A percentile compares a stretch with the other conserved stretches of the same genome.
Evolutionary conservation across 345 rosid species (phyloP).

Genomic region (Boechera divaricarpa): DNA sequence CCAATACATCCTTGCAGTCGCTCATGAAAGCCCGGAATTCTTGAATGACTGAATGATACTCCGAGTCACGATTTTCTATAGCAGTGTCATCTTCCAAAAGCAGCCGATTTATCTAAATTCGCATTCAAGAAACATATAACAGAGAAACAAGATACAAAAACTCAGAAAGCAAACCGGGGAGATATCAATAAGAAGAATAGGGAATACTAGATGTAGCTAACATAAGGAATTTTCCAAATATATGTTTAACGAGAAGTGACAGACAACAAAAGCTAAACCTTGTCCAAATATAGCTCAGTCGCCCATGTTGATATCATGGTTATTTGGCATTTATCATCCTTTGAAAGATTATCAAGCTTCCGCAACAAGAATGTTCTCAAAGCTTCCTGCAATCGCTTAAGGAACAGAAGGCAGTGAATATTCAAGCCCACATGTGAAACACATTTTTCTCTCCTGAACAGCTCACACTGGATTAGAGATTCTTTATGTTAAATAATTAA

Average conservation of each 20-base stretch:
- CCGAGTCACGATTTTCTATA: slow-evolving; percentile 75
- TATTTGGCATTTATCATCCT: slow-evolving; percentile 97
- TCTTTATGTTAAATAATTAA: neutral
- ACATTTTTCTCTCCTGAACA: slow-evolving; percentile 14
- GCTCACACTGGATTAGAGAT: slow-evolving; percentile 2
- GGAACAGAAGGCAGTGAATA: slow-evolving; percentile 27
- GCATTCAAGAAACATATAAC: slow-evolving; percentile 13
- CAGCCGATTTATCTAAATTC: slow-evolving; percentile 74
- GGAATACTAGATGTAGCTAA: neutral
- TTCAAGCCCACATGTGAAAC: slow-evolving; percentile 16
- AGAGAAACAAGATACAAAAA: slow-evolving; percentile 4
- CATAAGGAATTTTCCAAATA: neutral
- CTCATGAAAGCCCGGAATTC: slow-evolving; percentile 96
- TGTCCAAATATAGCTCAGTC: slow-evolving; percentile 95
- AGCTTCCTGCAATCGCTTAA: slow-evolving; percentile 79
- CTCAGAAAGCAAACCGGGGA: slow-evolving; percentile 9
- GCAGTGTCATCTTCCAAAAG: slow-evolving; percentile 97
- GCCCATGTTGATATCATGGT: slow-evolving; percentile 99
- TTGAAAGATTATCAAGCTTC: slow-evolving; percentile 91
- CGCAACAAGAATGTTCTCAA: slow-evolving; percentile 89
- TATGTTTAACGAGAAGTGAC: slow-evolving; percentile 25
- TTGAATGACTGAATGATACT: slow-evolving; percentile 79
- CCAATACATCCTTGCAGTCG: slow-evolving; percentile 94
- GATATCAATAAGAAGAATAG: slow-evolving; percentile 15
- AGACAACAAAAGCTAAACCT: slow-evolving; percentile 62